Evolutionary conservation across 306 rosid genomes (phyloP), one percentile per base, ranked within the genome.

Genomic region (Medicago lupulina): DNA sequence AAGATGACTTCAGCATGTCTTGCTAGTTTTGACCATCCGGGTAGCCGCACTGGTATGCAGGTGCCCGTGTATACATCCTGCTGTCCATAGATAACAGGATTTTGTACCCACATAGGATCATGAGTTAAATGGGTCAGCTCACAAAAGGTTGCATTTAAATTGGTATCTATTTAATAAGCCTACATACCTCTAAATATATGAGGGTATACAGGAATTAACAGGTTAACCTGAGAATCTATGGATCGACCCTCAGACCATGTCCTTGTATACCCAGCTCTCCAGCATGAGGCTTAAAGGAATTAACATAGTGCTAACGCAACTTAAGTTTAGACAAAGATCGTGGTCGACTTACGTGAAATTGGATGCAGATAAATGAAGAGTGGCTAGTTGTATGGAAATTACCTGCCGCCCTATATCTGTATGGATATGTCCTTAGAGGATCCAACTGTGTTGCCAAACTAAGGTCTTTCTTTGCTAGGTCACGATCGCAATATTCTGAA

Each of bases 391-490:
- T 61, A 78, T 2, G 62, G 39, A 58, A 76, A 62, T 78, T 85
- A 93, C 98, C 98, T 64, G 98, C 98, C 50, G 98, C 98, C 75
- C 98, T 87, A 53, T 93, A 90, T 93, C 98, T 87, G 85, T 93
- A 93, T 0, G 98, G 98, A 81, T 93, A 93, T 40, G 97, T 93
- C 81, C 98, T 86, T 61, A 90, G 67, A 71, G 98, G 98, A 81
- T 93, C 98, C 80, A 93, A 85, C 64, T 85, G 84, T n/a, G 98
- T 83, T 17, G 96, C 96, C 89, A 79, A 89, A 61, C 77, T 67
- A 65, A 93, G 93, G 83, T 93, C 98, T 41, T 85, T 89, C 82
- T 80, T 90, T 75, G 98, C 98, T 97, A 90, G 91, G 82, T 90
- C 91, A 70, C 97, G 93, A 55, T 93, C 97, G 80, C 98, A 89